Base-by-base conservation (phyloP, 1,284 basidiomycete genomes). In the Cutaneotrichosporon cyanovorans region DNA sequence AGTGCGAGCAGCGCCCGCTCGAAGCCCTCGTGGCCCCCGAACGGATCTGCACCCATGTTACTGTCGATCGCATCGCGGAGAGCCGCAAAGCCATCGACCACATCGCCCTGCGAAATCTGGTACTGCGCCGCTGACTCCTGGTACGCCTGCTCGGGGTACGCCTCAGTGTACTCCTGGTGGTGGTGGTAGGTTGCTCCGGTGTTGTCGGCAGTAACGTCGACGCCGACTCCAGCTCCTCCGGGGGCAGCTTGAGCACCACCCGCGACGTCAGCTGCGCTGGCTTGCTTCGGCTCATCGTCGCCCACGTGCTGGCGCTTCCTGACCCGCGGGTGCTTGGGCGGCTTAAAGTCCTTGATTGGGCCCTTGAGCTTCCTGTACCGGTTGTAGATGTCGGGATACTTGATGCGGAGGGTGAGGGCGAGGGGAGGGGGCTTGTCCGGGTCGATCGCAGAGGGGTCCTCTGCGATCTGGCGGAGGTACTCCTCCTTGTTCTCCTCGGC, bases 311-410 rank as follows among this genome's bases (percentile, higher is more conserved):
- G 23, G 33, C 38, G 45, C 38, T 21, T 40, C 38, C 38, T 38
- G 21, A 32, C 23, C 34, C 48, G 48, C 44, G 51, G 48, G 28
- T 56, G 53, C 49, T 56, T 65, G 32, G 53, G 56, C 28, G 51
- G 48, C 44, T 62, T 63, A 42, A 55, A 57, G 12, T 56, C 56
- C 51, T 66, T 65, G 51, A 70, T 61, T 7, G 68, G 66, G 11
- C 66, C 66, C 39, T 56, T 58, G 45, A 68, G 55, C 47, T 68
- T 68, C 23, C 68, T 59, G 56, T 60, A 70, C 21, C 68, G 62
- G 45, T 70, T 70, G 56, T 70, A 70, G 28, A 70, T 63, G 51
- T 68, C 68, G 31, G 68, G 64, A 33, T 70, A 70, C 54, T 68
- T 67, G 55, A 68, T 63, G 28, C 63, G 61, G 5, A 61, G 56